These are phyloP conservation scores for Quercus ilex DNA, from an alignment of 306 rosid genomes.

Conservation along the genomic window DNA sequence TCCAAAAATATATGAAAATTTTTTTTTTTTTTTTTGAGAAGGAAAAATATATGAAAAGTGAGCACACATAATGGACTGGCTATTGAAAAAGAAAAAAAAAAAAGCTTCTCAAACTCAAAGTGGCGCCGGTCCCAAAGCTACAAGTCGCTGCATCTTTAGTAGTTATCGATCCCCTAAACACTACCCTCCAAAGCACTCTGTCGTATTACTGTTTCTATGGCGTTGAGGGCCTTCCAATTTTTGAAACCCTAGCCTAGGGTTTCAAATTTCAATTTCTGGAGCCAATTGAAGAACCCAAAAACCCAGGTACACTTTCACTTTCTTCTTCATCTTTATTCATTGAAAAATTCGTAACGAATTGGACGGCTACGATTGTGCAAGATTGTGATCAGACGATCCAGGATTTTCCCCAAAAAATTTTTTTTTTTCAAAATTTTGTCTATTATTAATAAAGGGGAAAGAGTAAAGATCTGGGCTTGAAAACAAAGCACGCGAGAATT, in stretches of 20 bases:
- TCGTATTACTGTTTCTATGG: not conserved
- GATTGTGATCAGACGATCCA: not conserved
- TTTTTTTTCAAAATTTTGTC: too few species aligned
- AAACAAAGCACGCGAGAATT: not conserved
- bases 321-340: not conserved
- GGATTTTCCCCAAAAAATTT: not conserved
- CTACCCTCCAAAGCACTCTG: not conserved
- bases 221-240: not conserved
- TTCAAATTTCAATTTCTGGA: not conserved
- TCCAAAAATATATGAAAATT: too few species aligned
- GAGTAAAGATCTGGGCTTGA: not conserved
- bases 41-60: too few species aligned
- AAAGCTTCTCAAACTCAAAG: too few species aligned
- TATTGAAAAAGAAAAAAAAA: not conserved
- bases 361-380: not conserved
- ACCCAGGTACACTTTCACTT: not conserved
- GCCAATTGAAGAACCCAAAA: not conserved
- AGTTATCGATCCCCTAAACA: too few species aligned
- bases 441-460: not conserved
- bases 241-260: conserved; percentile 7
- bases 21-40: too few species aligned
- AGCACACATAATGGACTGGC: too few species aligned
- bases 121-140: not conserved
- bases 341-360: not conserved
- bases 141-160: not conserved